Conservation (phyloP, 2,329 filamentous ascomycete species). For the Colletotrichum gloeosporioides region DNA sequence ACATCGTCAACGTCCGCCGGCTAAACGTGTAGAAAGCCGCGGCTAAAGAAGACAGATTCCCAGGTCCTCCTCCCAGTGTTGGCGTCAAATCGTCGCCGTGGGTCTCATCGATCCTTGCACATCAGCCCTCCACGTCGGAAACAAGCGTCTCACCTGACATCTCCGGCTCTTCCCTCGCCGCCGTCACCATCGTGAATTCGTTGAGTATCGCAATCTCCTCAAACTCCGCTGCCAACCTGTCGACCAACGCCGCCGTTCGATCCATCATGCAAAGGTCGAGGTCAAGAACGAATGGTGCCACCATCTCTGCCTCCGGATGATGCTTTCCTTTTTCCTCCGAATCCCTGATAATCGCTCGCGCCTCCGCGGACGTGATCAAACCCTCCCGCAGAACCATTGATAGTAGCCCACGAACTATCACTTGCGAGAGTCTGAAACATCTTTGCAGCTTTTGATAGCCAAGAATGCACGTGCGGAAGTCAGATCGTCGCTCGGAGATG, state of each 20-base stretch:
- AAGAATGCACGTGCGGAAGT: background rate
- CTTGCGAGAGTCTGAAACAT: background rate
- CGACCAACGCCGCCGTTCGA: background rate
- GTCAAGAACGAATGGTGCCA: background rate
- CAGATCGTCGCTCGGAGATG: background rate
- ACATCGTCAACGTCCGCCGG: too few relatives aligned
- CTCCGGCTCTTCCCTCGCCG: background rate
- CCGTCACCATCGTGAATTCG: background rate
- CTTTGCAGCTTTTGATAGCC: background rate
- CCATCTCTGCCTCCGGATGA: background rate
- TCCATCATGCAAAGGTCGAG: background rate
- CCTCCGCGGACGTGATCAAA: background rate
- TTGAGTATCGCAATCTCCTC: constrained; percentile 10
- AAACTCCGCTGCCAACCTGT: background rate
- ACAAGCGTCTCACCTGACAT: too few relatives aligned
- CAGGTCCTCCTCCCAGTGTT: too few relatives aligned
- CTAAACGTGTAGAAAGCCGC: too few relatives aligned
- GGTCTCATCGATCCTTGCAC: too few relatives aligned
- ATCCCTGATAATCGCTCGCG: background rate
- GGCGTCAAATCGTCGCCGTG: too few relatives aligned
- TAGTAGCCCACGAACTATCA: background rate
- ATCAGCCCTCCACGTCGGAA: too few relatives aligned
- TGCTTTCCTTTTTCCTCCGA: constrained; percentile 1
- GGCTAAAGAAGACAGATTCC: too few relatives aligned
- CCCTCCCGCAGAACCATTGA: constrained; percentile 3